Base-by-base conservation (phyloP, 805 yeast genomes). In the Wickerhamomyces sydowiorum region DNA sequence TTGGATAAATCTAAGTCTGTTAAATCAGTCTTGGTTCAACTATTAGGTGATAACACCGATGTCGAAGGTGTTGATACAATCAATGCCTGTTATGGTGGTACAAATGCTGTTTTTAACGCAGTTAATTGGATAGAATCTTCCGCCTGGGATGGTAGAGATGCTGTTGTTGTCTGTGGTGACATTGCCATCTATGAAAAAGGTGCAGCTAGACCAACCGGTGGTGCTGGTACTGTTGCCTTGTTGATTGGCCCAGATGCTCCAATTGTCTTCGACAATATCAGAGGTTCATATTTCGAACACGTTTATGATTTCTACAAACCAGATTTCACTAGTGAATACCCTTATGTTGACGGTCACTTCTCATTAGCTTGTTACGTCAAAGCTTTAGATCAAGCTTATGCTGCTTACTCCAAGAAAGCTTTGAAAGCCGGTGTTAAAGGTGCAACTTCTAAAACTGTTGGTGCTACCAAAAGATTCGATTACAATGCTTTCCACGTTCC, bases 161-260 rank as follows among this genome's bases (percentile, higher is more conserved):
- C 98, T 43, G 78, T 93, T 57, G 99, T 91, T 43, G 96, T 91
- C 19, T 82, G 93, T 62, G 98, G 97, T 67, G 99, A 93, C 68
- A 93, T 93, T 65, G 99, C 99, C 60, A 82, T 93, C 54, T 93
- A 93, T 69, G 89, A 90, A 57, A 79, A 90, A 70, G 99, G 99
- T 64, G 84, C 95, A 30, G 99, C 99, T 43, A 84, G 99, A 76
- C 99, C 99, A 61, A 93, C 99, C 41, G 99, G 99, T 66, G 99
- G 99, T 72, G 97, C 95, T 42, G 99, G 99, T 63, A 76, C 95
- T 37, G 95, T 91, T 46, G 99, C 99, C 35, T 57, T 93, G 61
- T 79, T 86, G 63, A 86, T 93, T 57, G 99, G 99, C 39, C 96
- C 98, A 40, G 96, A 93, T 62, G 97, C 99, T 32, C 99, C 99